Percentiles rank a stretch among this genome's conserved stretches.
Conservation (phyloP, 179 eudicot genomes). For the Nepenthes alata region DNA sequence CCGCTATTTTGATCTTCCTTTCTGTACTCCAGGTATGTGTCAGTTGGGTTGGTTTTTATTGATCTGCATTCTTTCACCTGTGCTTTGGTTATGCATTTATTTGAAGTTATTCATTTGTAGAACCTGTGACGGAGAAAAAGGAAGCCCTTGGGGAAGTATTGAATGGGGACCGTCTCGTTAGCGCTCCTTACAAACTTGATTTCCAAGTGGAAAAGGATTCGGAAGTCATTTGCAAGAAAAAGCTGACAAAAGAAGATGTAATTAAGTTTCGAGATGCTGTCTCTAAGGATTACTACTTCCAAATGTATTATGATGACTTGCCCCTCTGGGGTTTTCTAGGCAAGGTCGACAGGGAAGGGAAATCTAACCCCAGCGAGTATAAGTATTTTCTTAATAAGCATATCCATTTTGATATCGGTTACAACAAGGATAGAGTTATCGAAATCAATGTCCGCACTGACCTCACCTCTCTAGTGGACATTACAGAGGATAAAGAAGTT, state of each 20-base stretch:
- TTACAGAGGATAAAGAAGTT: background rate
- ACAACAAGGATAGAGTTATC: conserved; percentile 1
- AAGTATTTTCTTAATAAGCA: background rate
- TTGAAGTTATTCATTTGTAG: background rate
- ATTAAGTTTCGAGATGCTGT: conserved; percentile 36
- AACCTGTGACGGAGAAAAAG: background rate
- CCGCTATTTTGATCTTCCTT: conserved; percentile 3
- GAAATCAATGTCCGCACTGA: conserved; percentile 2
- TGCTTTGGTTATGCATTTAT: background rate
- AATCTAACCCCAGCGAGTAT: conserved; percentile 36
- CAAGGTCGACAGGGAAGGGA: conserved; percentile 42
- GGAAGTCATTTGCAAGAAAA: conserved; percentile 23
- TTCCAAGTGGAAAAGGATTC: background rate
- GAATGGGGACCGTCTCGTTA: conserved; percentile 1
- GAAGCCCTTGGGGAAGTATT: conserved; percentile 2
- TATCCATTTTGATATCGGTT: background rate
- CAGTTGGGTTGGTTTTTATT: background rate
- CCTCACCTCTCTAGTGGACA: background rate
- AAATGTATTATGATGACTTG: conserved; percentile 50
- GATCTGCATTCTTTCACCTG: background rate
- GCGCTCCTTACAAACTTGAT: conserved; percentile 5
- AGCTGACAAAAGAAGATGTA: conserved; percentile 31
- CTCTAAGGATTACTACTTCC: conserved; percentile 38
- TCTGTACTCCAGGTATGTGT: background rate
- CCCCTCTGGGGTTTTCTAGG: conserved; percentile 52